Conservation (phyloP, 257 asterid genomes). For the Solanum pinnatisectum region DNA sequence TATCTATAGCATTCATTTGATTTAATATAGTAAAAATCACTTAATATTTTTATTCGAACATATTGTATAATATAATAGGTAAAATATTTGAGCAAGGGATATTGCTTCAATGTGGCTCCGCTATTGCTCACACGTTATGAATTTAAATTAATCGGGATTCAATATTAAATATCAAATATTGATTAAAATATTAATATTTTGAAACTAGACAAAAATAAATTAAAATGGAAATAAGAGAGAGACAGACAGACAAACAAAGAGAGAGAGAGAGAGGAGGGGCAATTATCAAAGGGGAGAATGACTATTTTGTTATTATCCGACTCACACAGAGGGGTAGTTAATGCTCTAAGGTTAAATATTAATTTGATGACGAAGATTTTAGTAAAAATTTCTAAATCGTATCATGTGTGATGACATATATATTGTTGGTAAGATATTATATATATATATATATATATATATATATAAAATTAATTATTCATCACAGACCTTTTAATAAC, state of each 20-base stretch:
- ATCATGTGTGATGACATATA: neutral
- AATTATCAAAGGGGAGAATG: neutral
- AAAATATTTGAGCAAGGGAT: neutral
- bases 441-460: no score
- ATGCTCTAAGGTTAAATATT: neutral
- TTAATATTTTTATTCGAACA: no score
- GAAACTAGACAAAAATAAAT: no score
- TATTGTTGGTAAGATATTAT: neutral
- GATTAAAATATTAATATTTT: no score
- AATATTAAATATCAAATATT: no score
- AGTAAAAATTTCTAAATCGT: neutral
- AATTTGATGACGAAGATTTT: neutral
- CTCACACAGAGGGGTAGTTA: neutral
- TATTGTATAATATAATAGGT: neutral
- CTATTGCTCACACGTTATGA: no score
- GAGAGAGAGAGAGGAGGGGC: no score
- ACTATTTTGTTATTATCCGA: no score
- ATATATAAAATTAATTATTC: no score
- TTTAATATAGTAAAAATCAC: neutral
- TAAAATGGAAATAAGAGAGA: neutral
- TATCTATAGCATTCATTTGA: neutral
- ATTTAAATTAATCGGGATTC: no score
- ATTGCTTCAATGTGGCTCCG: neutral
- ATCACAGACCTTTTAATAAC: no score
- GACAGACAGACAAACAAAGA: no score